Evolutionary conservation across 1,284 basidiomycete species (phyloP).

Genomic region (Chalciporus piperatoides): DNA sequence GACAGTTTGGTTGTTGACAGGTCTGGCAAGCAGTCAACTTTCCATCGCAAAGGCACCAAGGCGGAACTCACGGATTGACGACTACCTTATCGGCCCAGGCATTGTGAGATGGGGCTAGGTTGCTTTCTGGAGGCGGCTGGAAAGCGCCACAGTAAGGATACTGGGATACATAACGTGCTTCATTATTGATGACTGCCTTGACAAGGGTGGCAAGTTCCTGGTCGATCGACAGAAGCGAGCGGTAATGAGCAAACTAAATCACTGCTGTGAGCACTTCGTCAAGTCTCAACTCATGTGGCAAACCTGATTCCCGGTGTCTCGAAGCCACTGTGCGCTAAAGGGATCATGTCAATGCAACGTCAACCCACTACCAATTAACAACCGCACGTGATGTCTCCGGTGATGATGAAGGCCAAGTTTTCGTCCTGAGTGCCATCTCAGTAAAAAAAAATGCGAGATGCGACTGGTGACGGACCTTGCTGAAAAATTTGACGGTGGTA

Average conservation of each 20-base stretch:
- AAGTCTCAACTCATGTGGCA: slow-evolving; percentile 8
- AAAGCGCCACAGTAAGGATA: slow-evolving; percentile 76
- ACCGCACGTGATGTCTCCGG: slow-evolving; percentile 74
- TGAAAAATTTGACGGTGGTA: slow-evolving; percentile 73
- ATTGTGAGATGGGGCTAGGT: slow-evolving; percentile 57
- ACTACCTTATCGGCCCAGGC: slow-evolving; percentile 62
- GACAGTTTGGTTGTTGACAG: slow-evolving; percentile 63
- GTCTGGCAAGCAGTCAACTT: slow-evolving; percentile 36
- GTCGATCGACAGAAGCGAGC: slow-evolving; percentile 53
- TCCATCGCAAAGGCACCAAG: not conserved
- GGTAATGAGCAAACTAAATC: slow-evolving; percentile 63
- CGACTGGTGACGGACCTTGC: slow-evolving; percentile 37
- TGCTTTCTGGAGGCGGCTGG: slow-evolving; percentile 72
- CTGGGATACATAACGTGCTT: slow-evolving; percentile 67
- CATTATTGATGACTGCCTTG: slow-evolving; percentile 73
- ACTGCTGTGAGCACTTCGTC: slow-evolving; percentile 4
- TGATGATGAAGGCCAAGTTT: slow-evolving; percentile 74
- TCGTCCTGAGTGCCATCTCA: slow-evolving; percentile 38
- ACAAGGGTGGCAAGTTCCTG: slow-evolving; percentile 57
- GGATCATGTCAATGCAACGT: slow-evolving; percentile 7
- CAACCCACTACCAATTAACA: slow-evolving; percentile 3
- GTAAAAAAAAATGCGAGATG: not conserved
- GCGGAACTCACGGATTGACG: slow-evolving; percentile 59
- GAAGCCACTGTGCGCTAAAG: slow-evolving; percentile 62
- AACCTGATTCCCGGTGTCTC: slow-evolving; percentile 75